Evolutionary conservation across 2,329 filamentous ascomycete species (phyloP), one percentile per base, ranked within the genome.

Genomic region (Aspergillus sojae): DNA sequence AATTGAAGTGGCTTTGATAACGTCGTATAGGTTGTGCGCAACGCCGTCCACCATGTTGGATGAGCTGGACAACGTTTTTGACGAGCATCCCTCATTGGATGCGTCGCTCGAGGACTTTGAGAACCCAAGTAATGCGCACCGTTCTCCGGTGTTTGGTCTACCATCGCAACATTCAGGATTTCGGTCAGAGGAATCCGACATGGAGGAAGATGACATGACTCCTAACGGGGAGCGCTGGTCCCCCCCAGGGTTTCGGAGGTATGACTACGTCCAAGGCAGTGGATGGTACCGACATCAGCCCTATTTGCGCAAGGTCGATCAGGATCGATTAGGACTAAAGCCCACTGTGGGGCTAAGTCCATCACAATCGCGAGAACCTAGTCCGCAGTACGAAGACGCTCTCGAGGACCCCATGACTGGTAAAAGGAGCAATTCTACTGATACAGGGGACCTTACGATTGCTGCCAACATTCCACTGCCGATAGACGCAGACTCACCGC

Each of bases 141-240:
- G 80, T 39, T 84, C 84, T 19, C 86, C 85, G 21, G 74, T 83
- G 58, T 85, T 86, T 64, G 82, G 82, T 26, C 69, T 85, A 61
- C 84, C 85, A 19, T 87, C 85, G 57, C 85, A 87, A 68, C 86
- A 89, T 75, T 90, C 87, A 45, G 87, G 85, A 71, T 89, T 90
- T 80, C 84, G 86, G 68, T 88, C 82, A 19, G 80, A 80, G 57
- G 79, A 81, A 41, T 80, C 84, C 55, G 83, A 84, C 32, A 68
- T 71, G 61, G 72, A 78, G 60, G 67, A 76, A 34, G 77, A 75
- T 43, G 79, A 78, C 32, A 73, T 74, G 43, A 68, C 68, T 5
- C 65, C 71, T 39, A 77, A 78, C 30, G 75, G 73, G 60, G 83
- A 84, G 56, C 86, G 86, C 36, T 90, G 87, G 86, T 88, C 86